Evolutionary conservation across 441 rosid genomes (phyloP), one percentile per base, ranked within the genome.

Genomic region (Arabidopsis lyrata): DNA sequence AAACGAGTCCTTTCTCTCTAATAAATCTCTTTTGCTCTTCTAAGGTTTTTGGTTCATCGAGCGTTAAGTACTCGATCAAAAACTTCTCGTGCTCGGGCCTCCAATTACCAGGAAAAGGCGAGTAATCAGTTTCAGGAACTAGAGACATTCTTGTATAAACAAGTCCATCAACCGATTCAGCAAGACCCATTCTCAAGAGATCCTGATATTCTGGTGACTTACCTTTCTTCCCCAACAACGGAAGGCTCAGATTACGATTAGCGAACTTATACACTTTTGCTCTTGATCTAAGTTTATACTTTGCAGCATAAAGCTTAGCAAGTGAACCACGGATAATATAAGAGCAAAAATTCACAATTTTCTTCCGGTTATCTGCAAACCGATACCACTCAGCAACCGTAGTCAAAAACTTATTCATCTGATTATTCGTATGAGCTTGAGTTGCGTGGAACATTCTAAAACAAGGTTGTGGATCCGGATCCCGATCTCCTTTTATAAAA

Each of bases 391-490:
- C 99, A 34, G 86, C 97, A 81, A 90, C 87, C 0, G 97, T 88
- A 42, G 91, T 81, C 83, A 95, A 82, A 41, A 95, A 88, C 76
- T 91, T 93, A 75, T 93, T 93, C 97, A 92, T 92, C 79, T 95
- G 99, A 2, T 92, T 90, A 66, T 95, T 92, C 1, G 97, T 92
- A 82, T 95, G 99, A 84, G 99, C 87, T 83, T 94, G 98, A 58
- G 92, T 87, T 6, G 99, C 97, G 69, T 95, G 99, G 73, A 95
- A 92, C 97, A 92, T 95, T 78, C 99, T 83, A 81, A 95, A 95
- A 84, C 99, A 95, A 53, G 99, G 99, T 59, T 95, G 99, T 0
- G 97, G 97, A 72, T 95, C 99, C 6, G 97, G 99, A 80, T 95
- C 97, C 18, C 94, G 80, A 66, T 95, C 99, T 65, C 99, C 99